phyloP scores from a whole-genome alignment of 495 filamentous ascomycete species.

The Trichocladium uniseriatum region DNA sequence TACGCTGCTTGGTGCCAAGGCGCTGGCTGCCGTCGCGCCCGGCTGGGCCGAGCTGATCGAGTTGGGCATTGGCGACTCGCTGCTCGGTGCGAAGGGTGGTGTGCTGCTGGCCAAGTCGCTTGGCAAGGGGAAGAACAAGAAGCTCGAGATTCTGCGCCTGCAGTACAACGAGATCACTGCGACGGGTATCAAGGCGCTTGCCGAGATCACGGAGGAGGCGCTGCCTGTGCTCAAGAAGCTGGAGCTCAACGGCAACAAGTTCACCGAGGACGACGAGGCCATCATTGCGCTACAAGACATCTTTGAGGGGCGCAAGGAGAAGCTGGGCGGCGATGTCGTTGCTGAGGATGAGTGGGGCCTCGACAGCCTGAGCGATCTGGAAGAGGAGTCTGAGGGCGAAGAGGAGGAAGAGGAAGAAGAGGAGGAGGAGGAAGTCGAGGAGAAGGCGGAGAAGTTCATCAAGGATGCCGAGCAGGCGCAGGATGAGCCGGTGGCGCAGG shows the following conservation, averaged over 20 bases:
- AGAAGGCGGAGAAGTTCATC: conserved; percentile 53
- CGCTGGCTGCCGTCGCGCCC: conserved; percentile 62
- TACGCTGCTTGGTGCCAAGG: conserved; percentile 67
- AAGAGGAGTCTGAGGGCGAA: conserved; percentile 64
- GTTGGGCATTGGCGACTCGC: conserved; percentile 80
- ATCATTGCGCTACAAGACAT: conserved; percentile 42
- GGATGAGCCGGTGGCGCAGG: conserved; percentile 59
- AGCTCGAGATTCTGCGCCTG: conserved; percentile 67
- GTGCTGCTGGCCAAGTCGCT: conserved; percentile 64
- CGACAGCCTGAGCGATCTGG: conserved; percentile 75
- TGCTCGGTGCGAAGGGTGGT: conserved; percentile 72
- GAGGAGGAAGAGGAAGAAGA: conserved; percentile 65
- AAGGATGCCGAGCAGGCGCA: conserved; percentile 66
- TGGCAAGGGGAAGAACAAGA: conserved; percentile 61
- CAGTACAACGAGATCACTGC: conserved; percentile 93
- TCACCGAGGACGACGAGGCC: conserved; percentile 70
- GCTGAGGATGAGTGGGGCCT: conserved; percentile 70
- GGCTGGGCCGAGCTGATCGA: conserved; percentile 70
- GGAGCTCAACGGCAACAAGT: conserved; percentile 94
- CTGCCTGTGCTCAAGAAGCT: conserved; percentile 70
- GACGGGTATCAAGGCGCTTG: conserved; percentile 58
- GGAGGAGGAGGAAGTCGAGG: conserved; percentile 53
- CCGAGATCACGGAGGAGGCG: conserved; percentile 50
- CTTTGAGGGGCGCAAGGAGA: conserved; percentile 51
- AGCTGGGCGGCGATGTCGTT: conserved; percentile 48